phyloP scores from a whole-genome alignment of 2,329 filamentous ascomycete genomes.

The Aspergillus hortae region DNA sequence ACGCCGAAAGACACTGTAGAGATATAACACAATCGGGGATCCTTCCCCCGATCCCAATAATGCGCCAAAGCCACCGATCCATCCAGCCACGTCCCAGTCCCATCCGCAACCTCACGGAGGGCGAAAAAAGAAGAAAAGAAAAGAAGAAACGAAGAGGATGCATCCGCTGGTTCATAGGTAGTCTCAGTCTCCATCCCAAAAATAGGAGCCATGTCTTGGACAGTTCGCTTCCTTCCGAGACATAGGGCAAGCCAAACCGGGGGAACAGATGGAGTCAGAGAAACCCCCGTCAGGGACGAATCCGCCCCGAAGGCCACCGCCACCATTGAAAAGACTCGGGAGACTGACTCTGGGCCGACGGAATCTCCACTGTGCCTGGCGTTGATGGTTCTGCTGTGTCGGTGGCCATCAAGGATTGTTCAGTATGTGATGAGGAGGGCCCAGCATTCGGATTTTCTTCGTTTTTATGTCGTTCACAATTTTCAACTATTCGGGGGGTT shows the following conservation, averaged over 20 bases:
- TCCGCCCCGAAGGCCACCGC: no score
- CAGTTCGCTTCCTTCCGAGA: constrained; percentile 1
- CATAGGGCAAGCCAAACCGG: not conserved
- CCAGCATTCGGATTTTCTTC: not conserved
- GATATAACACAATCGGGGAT: not conserved
- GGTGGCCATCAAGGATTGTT: not conserved
- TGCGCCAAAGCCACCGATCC: not conserved
- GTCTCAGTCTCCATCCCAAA: no score
- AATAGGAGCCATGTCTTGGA: not conserved
- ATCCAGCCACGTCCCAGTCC: not conserved
- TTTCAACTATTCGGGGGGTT: not conserved
- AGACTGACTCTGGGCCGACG: no score
- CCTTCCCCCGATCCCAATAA: constrained; percentile 1
- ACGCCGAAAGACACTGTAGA: no score
- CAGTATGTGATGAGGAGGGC: not conserved
- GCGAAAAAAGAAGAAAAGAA: not conserved
- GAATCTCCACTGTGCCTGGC: not conserved
- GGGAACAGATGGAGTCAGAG: not conserved
- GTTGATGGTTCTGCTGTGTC: not conserved
- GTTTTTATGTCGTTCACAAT: not conserved
- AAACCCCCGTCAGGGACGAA: no score
- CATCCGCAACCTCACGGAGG: not conserved
- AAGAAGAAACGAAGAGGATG: not conserved
- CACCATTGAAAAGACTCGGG: no score
- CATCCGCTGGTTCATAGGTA: not conserved